Percentiles rank a stretch among this genome's conserved stretches.
Conservation (phyloP, 768 basidiomycete species). For the Boletus sensibilis region DNA sequence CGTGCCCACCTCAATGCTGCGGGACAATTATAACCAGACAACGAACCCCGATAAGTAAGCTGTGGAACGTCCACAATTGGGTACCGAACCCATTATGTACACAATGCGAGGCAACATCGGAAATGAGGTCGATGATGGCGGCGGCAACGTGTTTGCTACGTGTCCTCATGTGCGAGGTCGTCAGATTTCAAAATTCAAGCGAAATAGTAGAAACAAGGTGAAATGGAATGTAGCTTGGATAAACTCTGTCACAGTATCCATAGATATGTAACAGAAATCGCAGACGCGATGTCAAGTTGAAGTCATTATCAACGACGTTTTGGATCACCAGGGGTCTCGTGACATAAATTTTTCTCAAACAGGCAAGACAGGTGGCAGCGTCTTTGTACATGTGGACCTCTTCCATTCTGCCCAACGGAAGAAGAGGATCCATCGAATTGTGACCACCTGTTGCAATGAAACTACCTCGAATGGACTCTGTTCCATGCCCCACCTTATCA, state of each 20-base stretch:
- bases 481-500: background rate
- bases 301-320: background rate
- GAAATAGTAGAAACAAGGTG: background rate
- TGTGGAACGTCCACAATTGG: slow-evolving; percentile 10
- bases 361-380: background rate
- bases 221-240: background rate
- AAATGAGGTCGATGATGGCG: slow-evolving; percentile 20
- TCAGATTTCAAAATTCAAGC: background rate
- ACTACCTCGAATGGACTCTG: background rate
- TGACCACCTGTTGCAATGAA: too few species aligned
- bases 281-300: background rate
- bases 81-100: slow-evolving; percentile 10
- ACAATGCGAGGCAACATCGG: slow-evolving; percentile 14
- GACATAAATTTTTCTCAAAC: background rate
- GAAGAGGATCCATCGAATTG: background rate
- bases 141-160: slow-evolving; percentile 23
- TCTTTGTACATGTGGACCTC: background rate
- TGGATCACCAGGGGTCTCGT: background rate
- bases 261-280: background rate
- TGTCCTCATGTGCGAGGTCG: slow-evolving; percentile 1
- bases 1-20: slow-evolving; percentile 14
- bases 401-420: background rate
- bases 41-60: slow-evolving; percentile 4
- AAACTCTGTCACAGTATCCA: background rate
- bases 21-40: slow-evolving; percentile 11